Evolutionary conservation across 2,329 filamentous ascomycete genomes (phyloP).

Genomic region (Epichloe elymi): DNA sequence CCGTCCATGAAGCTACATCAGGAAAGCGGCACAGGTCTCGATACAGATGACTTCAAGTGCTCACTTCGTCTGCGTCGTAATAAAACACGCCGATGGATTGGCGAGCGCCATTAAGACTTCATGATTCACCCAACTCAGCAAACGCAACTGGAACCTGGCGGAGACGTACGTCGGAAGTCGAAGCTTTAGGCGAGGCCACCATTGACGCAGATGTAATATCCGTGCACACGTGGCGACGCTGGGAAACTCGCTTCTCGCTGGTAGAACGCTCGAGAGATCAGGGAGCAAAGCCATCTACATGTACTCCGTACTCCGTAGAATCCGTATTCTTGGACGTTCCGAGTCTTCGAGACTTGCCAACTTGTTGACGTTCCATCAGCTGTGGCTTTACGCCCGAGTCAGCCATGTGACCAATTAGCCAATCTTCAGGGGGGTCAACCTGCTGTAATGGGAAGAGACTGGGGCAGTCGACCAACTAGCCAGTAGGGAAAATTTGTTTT

Average conservation of each 20-base stretch:
- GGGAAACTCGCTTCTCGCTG: neutral
- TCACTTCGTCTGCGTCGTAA: neutral
- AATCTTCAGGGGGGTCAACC: neutral
- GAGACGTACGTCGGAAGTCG: neutral
- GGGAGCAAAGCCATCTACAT: neutral
- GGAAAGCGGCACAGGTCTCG: no score
- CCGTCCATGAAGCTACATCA: no score
- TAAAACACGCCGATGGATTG: neutral
- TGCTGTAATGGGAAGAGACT: neutral
- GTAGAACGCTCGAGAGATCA: neutral
- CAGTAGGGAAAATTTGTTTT: neutral
- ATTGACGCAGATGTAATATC: neutral
- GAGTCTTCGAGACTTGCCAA: neutral
- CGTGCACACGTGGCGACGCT: neutral
- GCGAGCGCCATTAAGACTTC: neutral
- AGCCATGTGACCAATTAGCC: neutral
- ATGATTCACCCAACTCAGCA: neutral
- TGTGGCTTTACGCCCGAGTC: neutral
- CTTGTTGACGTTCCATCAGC: neutral
- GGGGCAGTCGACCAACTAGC: neutral
- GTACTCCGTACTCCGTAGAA: neutral
- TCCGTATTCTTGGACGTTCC: neutral
- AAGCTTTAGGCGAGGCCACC: neutral
- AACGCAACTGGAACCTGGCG: no score
- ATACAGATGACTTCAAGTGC: neutral